A percentile compares a stretch with the other conserved stretches of the same genome.
phyloP scores from a whole-genome alignment of 2,329 filamentous ascomycete species.

The Paraphoma chrysanthemicola region DNA sequence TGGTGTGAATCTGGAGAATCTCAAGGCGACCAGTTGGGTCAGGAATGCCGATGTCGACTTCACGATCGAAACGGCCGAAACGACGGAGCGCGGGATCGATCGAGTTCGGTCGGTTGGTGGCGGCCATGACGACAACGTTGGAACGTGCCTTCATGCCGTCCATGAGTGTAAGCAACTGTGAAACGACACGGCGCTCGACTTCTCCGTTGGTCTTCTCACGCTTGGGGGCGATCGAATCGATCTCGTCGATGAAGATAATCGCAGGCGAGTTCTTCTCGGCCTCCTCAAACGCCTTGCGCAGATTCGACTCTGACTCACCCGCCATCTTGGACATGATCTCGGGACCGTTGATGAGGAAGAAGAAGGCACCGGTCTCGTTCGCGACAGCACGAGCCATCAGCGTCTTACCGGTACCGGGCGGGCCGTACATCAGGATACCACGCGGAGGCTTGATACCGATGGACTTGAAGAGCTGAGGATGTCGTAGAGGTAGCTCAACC shows the following conservation, averaged over 20 bases:
- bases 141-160: slow-evolving; percentile 99
- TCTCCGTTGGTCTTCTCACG: slow-evolving; percentile 99
- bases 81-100: slow-evolving; percentile 97
- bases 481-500: slow-evolving; percentile 94
- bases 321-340: slow-evolving; percentile 99
- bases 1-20: slow-evolving; percentile 99
- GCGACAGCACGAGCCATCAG: slow-evolving; percentile 98
- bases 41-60: slow-evolving; percentile 97
- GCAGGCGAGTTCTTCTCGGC: slow-evolving; percentile 99
- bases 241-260: slow-evolving; percentile 99
- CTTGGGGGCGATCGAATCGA: slow-evolving; percentile 98
- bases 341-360: slow-evolving; percentile 98
- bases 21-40: slow-evolving; percentile 98
- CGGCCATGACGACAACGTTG: slow-evolving; percentile 98
- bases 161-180: slow-evolving; percentile 96
- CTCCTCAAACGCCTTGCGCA: slow-evolving; percentile 99
- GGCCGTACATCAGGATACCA: slow-evolving; percentile 92
- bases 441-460: slow-evolving; percentile 99
- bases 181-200: slow-evolving; percentile 97
- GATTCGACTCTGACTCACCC: slow-evolving; percentile 97
- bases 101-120: slow-evolving; percentile 98
- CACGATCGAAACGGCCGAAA: slow-evolving; percentile 98
- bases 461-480: slow-evolving; percentile 99
- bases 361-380: slow-evolving; percentile 98
- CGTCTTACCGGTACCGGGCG: slow-evolving; percentile 99